Evolutionary conservation across 495 filamentous ascomycete genomes (phyloP).

Genomic region (Aspergillus egyptiacus): DNA sequence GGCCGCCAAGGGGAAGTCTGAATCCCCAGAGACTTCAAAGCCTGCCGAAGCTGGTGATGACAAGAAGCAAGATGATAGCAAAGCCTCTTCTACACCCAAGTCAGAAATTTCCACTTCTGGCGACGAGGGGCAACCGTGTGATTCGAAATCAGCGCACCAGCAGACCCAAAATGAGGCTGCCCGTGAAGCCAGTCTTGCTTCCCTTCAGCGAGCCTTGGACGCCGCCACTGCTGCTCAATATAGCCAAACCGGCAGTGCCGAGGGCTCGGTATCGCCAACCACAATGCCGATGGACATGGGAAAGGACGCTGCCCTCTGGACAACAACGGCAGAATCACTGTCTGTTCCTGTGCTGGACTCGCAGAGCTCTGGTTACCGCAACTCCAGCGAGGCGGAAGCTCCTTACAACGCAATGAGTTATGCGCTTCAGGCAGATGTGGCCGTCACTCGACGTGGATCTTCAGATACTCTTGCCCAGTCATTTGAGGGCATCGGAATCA

Average conservation of each 20-base stretch:
- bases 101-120: slow-evolving; percentile 17
- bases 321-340: slow-evolving; percentile 21
- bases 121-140: slow-evolving; percentile 20
- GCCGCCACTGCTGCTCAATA: slow-evolving; percentile 40
- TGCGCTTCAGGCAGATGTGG: slow-evolving; percentile 32
- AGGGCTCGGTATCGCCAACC: slow-evolving; percentile 30
- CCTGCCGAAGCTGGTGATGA: slow-evolving; percentile 25
- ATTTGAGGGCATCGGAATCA: slow-evolving; percentile 39
- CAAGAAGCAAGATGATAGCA: slow-evolving; percentile 25
- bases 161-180: slow-evolving; percentile 40
- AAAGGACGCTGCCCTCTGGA: slow-evolving; percentile 9
- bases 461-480: slow-evolving; percentile 36
- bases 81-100: slow-evolving; percentile 26
- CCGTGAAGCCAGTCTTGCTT: slow-evolving; percentile 41
- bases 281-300: slow-evolving; percentile 24
- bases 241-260: slow-evolving; percentile 14
- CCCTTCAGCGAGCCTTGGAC: slow-evolving; percentile 41
- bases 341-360: slow-evolving; percentile 18
- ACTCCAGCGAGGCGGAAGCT: slow-evolving; percentile 22
- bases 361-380: slow-evolving; percentile 21
- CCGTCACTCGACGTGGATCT: slow-evolving; percentile 35
- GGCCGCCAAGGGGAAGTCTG: slow-evolving; percentile 32
- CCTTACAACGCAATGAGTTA: slow-evolving; percentile 33
- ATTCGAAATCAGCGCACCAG: slow-evolving; percentile 26
- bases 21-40: slow-evolving; percentile 25